Conservation (phyloP, 352 stramenopile genomes). For the Globisporangium middletonii region DNA sequence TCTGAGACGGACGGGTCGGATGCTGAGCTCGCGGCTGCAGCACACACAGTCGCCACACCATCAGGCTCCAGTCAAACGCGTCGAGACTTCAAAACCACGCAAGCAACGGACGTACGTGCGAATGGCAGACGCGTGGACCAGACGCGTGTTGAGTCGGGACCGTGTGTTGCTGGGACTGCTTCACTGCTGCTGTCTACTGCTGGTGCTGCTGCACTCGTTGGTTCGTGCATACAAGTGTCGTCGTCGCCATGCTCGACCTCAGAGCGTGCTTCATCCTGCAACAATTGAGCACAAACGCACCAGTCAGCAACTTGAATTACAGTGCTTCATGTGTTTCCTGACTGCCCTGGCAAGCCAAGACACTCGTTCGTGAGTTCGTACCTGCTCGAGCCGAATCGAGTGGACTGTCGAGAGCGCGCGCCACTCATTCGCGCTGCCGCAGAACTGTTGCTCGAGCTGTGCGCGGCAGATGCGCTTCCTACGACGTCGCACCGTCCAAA, state of each 20-base stretch:
- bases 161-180: background rate
- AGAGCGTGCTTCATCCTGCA: background rate
- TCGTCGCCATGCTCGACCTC: conserved; percentile 5
- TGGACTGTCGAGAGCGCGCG: conserved; percentile 26
- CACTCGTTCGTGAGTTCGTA: background rate
- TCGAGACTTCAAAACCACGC: background rate
- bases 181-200: background rate
- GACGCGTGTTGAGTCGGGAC: conserved; percentile 13
- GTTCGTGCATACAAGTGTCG: background rate
- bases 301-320: background rate
- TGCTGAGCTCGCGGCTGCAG: background rate
- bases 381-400: conserved; percentile 14
- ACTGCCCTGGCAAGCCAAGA: too few species aligned
- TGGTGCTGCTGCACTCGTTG: background rate
- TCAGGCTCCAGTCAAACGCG: background rate
- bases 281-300: too few species aligned
- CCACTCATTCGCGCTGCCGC: conserved; percentile 24
- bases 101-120: conserved; percentile 12
- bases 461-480: conserved; percentile 16
- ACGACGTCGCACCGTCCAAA: background rate
- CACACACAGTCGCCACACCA: background rate
- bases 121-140: conserved; percentile 26
- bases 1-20: conserved; percentile 8
- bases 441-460: conserved; percentile 28
- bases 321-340: too few species aligned